Conservation (phyloP, 164 flowering plant genomes). For the Nelumbo lutea region DNA sequence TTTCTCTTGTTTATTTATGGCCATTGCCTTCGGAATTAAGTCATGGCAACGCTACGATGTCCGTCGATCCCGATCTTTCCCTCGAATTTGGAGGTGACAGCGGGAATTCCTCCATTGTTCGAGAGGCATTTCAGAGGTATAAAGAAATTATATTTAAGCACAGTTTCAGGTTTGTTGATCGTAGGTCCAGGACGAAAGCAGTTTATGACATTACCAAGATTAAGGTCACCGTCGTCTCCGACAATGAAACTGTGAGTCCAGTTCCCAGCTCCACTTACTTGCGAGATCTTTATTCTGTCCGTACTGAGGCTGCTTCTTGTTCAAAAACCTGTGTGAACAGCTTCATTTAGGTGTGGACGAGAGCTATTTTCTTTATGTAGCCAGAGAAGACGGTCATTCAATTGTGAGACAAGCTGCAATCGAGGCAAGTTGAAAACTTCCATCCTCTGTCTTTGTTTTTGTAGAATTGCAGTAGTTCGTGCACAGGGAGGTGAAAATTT, state of each 20-base stretch:
- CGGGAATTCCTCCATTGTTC: constrained; percentile 44
- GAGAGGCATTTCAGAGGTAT: constrained; percentile 62
- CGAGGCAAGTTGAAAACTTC: constrained; percentile 19
- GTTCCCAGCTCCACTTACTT: not conserved
- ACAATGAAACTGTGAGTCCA: constrained; percentile 26
- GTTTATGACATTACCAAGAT: constrained; percentile 46
- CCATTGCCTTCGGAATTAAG: constrained; percentile 66
- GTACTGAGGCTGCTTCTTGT: not conserved
- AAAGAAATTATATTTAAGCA: constrained; percentile 57
- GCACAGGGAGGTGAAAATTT: no score
- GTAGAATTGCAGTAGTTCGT: not conserved
- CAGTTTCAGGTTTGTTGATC: constrained; percentile 13
- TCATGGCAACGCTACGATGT: constrained; percentile 50
- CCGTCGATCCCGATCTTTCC: constrained; percentile 66
- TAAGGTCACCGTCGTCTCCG: constrained; percentile 22
- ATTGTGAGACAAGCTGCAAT: constrained; percentile 25
- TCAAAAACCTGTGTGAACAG: constrained; percentile 8
- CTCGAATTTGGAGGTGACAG: constrained; percentile 44
- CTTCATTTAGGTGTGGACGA: constrained; percentile 32
- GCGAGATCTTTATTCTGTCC: not conserved
- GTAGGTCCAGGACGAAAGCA: constrained; percentile 9
- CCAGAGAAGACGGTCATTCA: constrained; percentile 20
- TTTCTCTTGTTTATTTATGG: constrained; percentile 61
- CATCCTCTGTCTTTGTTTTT: not conserved
- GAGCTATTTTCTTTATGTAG: constrained; percentile 31